phyloP scores from a whole-genome alignment of 768 basidiomycete species.

The Pulveroboletus sp. region DNA sequence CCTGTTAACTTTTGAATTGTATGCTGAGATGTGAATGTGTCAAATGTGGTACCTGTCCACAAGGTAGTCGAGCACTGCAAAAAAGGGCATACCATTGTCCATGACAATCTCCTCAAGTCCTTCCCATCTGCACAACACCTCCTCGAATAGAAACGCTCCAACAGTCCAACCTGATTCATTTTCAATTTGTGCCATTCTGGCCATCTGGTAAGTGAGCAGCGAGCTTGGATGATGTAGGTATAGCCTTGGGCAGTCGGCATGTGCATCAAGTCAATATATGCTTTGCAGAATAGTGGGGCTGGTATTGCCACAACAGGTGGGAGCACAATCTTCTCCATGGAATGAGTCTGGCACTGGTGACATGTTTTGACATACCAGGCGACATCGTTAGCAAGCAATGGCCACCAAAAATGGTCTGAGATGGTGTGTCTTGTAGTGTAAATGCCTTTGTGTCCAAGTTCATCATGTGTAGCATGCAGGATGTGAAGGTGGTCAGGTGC shows the following conservation, averaged over 20 bases:
- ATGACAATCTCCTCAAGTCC: conserved; percentile 36
- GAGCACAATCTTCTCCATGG: no score
- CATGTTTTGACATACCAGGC: no score
- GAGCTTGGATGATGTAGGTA: conserved; percentile 35
- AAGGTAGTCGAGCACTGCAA: conserved; percentile 24
- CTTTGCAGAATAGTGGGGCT: conserved; percentile 14
- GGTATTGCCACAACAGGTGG: no score
- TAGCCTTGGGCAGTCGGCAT: conserved; percentile 34
- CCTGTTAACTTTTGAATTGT: conserved; percentile 42
- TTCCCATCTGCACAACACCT: conserved; percentile 37
- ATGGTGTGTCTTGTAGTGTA: no score
- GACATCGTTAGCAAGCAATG: no score
- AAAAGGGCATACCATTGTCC: conserved; percentile 38
- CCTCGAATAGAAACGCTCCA: conserved; percentile 34
- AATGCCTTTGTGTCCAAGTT: no score
- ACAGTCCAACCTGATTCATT: conserved; percentile 28
- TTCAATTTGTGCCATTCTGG: conserved; percentile 24
- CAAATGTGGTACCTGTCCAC: no score
- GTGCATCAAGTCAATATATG: conserved; percentile 40
- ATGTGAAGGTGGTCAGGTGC: no score
- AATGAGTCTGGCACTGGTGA: no score
- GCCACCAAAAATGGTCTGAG: no score
- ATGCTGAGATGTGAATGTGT: no score
- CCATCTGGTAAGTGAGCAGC: conserved; percentile 32
- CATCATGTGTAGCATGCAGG: no score